Evolutionary conservation across 2,329 filamentous ascomycete genomes (phyloP), one percentile per base, ranked within the genome.

Genomic region (Arthrobotrys iridis): DNA sequence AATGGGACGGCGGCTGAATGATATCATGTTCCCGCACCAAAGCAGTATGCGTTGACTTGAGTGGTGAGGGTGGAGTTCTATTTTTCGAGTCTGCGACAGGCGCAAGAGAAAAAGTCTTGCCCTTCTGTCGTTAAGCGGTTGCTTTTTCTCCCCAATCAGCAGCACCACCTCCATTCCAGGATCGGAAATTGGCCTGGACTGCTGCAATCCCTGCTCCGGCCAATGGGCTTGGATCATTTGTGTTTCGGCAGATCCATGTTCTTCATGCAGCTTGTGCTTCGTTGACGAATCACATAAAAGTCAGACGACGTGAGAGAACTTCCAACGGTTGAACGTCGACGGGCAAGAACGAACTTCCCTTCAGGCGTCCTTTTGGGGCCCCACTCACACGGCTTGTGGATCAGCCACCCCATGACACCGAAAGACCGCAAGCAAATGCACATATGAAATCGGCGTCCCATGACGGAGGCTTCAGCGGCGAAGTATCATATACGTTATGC

Each of bases 341-440:
- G 57, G 35, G 45, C 33, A 35, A 58, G 37, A 59, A 59, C 33
- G 55, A 43, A 43, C 37, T 41, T 43, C 35, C 33, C 33, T 43
- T 59, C 55, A 43, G 22, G 35, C 4, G 35, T 26, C 28, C 55
- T 43, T 59, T 58, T 24, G n/a, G 45, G 63, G 48, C 63, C 50
- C 62, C 70, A 67, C 68, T 66, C 70, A 74, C 70, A 74, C 70
- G 70, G 62, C 70, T 58, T 62, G 60, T 74, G 60, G 70, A 74
- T 74, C 62, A 73, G 60, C 68, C 66, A 55, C 70, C 70, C 55
- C 70, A 74, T 74, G 70, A 74, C 70, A 60, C 37, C 40, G 35
- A 65, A 55, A 57, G 60, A 18, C 66, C 66, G 55, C 60, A 74
- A 67, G 43, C 70, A 66, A 37, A 43, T 63, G 70, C 55, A 60